These are phyloP conservation scores for Eutrema heterophyllum DNA, from an alignment of 345 rosid species.

Conservation along the genomic window DNA sequence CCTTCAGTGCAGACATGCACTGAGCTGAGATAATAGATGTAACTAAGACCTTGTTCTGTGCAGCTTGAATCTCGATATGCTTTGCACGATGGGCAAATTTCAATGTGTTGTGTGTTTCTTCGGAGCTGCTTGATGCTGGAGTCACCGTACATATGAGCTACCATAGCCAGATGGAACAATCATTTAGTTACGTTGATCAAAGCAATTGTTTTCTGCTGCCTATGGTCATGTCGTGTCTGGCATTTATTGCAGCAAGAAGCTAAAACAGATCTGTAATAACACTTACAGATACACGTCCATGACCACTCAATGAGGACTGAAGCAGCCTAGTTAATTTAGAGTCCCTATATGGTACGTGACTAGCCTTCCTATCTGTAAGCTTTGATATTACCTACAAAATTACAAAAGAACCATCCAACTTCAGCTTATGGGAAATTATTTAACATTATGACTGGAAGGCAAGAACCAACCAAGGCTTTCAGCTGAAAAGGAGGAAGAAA, in stretches of 20 bases:
- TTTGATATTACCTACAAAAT: constrained; percentile 81
- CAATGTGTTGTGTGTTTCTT: constrained; percentile 95
- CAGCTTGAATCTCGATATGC: constrained; percentile 91
- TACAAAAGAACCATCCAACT: not conserved
- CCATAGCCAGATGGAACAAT: constrained; percentile 29
- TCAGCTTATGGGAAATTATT: constrained; percentile 1
- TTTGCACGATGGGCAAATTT: constrained; percentile 99
- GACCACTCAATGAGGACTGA: constrained; percentile 95
- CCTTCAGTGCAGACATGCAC: not conserved
- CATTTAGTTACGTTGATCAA: constrained; percentile 6
- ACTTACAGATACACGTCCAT: constrained; percentile 97
- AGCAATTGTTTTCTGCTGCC: not conserved
- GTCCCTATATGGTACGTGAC: constrained; percentile 93
- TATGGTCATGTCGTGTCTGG: not conserved
- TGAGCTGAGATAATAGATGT: not conserved
- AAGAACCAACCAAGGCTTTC: not conserved
- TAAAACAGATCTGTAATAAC: not conserved
- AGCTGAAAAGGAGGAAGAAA: not conserved
- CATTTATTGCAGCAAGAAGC: constrained; percentile 19
- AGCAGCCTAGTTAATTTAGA: constrained; percentile 96
- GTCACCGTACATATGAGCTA: constrained; percentile 98
- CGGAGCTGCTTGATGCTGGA: constrained; percentile 86
- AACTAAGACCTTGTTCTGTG: constrained; percentile 76
- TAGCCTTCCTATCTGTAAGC: constrained; percentile 77
- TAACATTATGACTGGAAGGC: not conserved